Percentiles rank a stretch among this genome's conserved stretches.
These are phyloP conservation scores for Juncus effusus DNA, from an alignment of 176 grass and related monocot species.

Conservation along the genomic window DNA sequence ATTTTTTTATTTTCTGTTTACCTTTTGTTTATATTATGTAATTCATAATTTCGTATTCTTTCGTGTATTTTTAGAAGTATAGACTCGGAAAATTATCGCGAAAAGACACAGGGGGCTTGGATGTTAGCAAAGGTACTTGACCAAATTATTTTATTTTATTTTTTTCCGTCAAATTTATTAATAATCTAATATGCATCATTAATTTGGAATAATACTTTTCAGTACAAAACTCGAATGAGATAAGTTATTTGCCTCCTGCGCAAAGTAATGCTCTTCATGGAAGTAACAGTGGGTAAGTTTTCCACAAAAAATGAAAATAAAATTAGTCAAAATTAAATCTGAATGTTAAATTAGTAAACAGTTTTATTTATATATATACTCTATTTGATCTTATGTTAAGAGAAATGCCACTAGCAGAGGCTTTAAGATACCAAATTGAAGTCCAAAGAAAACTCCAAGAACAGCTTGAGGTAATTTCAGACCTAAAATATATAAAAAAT, in stretches of 20 bases:
- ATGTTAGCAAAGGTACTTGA: constrained; percentile 51
- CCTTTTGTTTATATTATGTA: neutral
- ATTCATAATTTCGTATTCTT: neutral
- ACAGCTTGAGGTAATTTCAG: constrained; percentile 53
- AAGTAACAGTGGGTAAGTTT: constrained; percentile 41
- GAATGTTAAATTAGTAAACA: neutral
- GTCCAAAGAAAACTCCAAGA: constrained; percentile 76
- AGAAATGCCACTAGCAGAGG: constrained; percentile 67
- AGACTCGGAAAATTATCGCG: constrained; percentile 75
- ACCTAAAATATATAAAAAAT: neutral
- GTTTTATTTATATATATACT: constrained; percentile 19
- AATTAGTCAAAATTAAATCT: neutral
- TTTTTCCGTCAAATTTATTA: neutral
- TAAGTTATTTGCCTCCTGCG: constrained; percentile 35
- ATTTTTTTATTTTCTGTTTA: neutral
- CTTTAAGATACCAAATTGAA: constrained; percentile 74
- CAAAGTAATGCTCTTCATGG: constrained; percentile 35
- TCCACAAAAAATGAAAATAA: constrained; percentile 20
- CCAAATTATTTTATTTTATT: neutral
- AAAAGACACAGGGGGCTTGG: constrained; percentile 47
- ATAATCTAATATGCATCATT: neutral
- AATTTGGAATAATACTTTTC: neutral
- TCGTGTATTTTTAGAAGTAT: constrained; percentile 58
- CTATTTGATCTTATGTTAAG: constrained; percentile 26
- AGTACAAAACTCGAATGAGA: constrained; percentile 51